These are phyloP conservation scores for Alternaria viburni DNA, from an alignment of 2,329 filamentous ascomycete genomes.

Conservation along the genomic window DNA sequence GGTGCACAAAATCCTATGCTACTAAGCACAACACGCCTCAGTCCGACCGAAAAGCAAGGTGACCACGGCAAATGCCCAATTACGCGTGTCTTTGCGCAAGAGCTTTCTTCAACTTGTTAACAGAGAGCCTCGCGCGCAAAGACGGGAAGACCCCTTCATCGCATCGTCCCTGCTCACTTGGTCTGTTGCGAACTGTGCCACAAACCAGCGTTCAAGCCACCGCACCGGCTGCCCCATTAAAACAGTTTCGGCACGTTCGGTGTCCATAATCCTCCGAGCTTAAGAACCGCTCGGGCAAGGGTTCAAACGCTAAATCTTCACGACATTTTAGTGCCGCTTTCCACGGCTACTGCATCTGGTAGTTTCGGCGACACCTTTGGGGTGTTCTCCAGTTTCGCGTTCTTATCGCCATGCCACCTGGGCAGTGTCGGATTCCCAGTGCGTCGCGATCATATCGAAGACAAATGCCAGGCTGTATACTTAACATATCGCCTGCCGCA, in stretches of 20 bases:
- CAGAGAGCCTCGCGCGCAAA: background rate
- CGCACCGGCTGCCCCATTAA: background rate
- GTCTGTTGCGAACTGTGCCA: background rate
- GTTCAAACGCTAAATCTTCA: conserved; percentile 8
- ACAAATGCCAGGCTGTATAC: background rate
- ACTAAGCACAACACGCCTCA: background rate
- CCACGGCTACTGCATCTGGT: conserved; percentile 14
- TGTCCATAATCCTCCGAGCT: background rate
- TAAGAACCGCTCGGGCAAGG: background rate
- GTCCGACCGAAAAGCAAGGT: background rate
- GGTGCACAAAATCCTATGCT: background rate
- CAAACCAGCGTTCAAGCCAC: background rate
- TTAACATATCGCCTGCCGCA: background rate
- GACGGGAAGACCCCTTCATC: background rate
- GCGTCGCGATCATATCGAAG: background rate
- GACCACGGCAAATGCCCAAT: background rate
- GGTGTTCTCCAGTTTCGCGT: background rate
- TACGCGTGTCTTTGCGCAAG: background rate
- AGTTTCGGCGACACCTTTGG: background rate
- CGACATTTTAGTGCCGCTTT: conserved; percentile 21
- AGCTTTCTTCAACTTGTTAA: background rate
- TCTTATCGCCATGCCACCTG: background rate
- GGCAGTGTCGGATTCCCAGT: background rate
- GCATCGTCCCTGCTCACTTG: background rate
- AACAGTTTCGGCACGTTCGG: conserved; percentile 2